phyloP scores from a whole-genome alignment of 2,329 filamentous ascomycete species.

The Dryadomyces quercivorus region DNA sequence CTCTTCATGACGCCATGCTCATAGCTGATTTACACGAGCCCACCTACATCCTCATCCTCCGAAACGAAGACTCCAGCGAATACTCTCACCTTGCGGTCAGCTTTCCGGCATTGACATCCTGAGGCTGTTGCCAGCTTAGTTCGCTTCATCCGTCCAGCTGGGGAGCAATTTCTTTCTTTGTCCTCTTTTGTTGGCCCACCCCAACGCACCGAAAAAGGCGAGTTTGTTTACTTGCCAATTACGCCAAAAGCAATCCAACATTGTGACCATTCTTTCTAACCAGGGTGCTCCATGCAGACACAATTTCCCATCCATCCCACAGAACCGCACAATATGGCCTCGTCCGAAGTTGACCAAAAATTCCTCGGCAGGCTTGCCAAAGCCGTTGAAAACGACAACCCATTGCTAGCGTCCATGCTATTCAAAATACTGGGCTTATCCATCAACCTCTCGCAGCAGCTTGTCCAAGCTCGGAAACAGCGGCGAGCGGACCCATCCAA shows the following conservation, averaged over 20 bases:
- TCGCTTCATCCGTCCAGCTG: too few relatives aligned
- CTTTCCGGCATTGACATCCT: not conserved
- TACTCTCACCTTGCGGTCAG: not conserved
- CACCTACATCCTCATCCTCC: not conserved
- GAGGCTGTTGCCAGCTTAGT: too few relatives aligned
- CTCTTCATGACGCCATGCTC: not conserved
- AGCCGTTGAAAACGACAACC: constrained; percentile 64
- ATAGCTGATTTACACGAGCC: not conserved
- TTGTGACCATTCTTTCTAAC: too few relatives aligned
- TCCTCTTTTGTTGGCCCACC: too few relatives aligned
- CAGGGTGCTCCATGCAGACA: not conserved
- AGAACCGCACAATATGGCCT: constrained; percentile 56
- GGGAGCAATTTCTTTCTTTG: too few relatives aligned
- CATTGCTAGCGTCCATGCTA: constrained; percentile 67
- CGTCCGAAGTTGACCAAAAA: constrained; percentile 94
- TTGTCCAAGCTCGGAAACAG: constrained; percentile 71
- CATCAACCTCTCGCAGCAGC: constrained; percentile 72
- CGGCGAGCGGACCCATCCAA: constrained; percentile 70
- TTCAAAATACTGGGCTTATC: constrained; percentile 89
- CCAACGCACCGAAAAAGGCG: too few relatives aligned
- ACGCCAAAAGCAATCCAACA: too few relatives aligned
- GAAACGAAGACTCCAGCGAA: not conserved
- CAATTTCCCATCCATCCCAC: not conserved
- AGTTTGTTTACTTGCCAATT: too few relatives aligned
- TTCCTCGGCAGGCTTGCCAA: constrained; percentile 83